Conservation (phyloP, 108 stramenopile genomes). For the Licmophora abbreviata region DNA sequence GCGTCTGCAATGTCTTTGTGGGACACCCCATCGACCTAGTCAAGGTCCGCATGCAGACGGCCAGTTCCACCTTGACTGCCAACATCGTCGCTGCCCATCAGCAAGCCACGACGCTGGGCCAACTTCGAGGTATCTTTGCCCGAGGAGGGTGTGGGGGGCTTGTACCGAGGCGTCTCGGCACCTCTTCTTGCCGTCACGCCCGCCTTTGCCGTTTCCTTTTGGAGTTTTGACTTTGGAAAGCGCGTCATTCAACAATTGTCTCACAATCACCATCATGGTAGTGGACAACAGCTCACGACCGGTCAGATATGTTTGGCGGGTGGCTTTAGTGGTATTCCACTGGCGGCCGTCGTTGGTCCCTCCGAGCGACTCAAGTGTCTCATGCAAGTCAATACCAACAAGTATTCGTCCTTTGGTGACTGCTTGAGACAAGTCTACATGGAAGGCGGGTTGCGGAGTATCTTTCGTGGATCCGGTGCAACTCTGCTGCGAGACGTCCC, state of each 20-base stretch:
- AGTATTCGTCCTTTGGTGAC: conserved; percentile 69
- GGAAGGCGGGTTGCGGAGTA: conserved; percentile 65
- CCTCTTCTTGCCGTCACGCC: conserved; percentile 84
- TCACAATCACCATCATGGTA: conserved; percentile 13
- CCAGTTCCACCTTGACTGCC: conserved; percentile 6
- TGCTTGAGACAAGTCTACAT: conserved; percentile 47
- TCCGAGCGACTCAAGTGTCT: conserved; percentile 87
- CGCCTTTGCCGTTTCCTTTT: conserved; percentile 88
- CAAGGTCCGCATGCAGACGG: conserved; percentile 67
- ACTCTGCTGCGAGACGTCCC: conserved; percentile 84
- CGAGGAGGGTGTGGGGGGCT: conserved; percentile 66
- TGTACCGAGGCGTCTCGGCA: conserved; percentile 82
- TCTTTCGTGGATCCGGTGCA: conserved; percentile 72
- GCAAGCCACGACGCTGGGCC: conserved; percentile 29
- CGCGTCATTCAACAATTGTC: conserved; percentile 25
- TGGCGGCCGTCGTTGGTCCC: conserved; percentile 77
- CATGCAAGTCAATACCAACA: conserved; percentile 71
- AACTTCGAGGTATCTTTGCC: conserved; percentile 52
- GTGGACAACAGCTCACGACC: conserved; percentile 37
- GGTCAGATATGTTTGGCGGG: conserved; percentile 74
- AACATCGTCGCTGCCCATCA: not conserved
- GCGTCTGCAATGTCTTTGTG: conserved; percentile 50
- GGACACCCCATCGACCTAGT: conserved; percentile 75
- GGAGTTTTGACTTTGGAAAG: conserved; percentile 84
- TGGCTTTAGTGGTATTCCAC: conserved; percentile 73